These are phyloP conservation scores for Striga asiatica DNA, from an alignment of 257 asterid genomes.

Conservation along the genomic window DNA sequence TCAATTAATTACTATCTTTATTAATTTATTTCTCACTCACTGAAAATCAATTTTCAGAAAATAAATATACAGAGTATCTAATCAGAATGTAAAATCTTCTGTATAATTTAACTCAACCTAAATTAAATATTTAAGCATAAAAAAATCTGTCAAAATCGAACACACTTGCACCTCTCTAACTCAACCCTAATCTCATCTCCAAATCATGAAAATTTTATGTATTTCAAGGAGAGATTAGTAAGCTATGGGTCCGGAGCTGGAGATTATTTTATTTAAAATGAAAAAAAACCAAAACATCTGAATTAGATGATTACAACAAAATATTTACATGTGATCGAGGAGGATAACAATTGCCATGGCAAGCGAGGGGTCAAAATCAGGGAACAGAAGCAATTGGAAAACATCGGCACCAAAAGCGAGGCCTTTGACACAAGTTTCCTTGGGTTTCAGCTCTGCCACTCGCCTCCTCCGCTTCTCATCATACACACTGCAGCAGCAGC, in stretches of 20 bases:
- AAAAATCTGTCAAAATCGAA: too few relatives aligned
- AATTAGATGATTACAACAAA: neutral
- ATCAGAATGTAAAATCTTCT: too few relatives aligned
- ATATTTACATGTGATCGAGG: constrained; percentile 66
- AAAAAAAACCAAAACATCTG: constrained; percentile 11
- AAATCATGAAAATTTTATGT: too few relatives aligned
- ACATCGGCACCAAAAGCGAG: constrained; percentile 48
- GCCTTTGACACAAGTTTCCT: constrained; percentile 50
- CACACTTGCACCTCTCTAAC: too few relatives aligned
- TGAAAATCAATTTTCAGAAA: too few relatives aligned
- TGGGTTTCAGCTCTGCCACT: constrained; percentile 58
- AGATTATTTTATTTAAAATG: constrained; percentile 19
- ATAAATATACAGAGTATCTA: too few relatives aligned
- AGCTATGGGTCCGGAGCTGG: neutral
- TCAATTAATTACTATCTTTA: too few relatives aligned
- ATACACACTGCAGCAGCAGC: constrained; percentile 37
- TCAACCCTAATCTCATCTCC: too few relatives aligned
- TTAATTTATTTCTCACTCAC: too few relatives aligned
- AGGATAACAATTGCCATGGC: constrained; percentile 65
- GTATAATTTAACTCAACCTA: too few relatives aligned
- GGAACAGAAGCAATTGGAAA: constrained; percentile 41
- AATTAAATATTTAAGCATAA: too few relatives aligned
- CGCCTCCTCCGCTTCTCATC: constrained; percentile 36
- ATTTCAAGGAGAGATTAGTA: too few relatives aligned
- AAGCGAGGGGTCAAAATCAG: constrained; percentile 30